phyloP scores from a whole-genome alignment of 495 filamentous ascomycete genomes.

The Podospora conica region DNA sequence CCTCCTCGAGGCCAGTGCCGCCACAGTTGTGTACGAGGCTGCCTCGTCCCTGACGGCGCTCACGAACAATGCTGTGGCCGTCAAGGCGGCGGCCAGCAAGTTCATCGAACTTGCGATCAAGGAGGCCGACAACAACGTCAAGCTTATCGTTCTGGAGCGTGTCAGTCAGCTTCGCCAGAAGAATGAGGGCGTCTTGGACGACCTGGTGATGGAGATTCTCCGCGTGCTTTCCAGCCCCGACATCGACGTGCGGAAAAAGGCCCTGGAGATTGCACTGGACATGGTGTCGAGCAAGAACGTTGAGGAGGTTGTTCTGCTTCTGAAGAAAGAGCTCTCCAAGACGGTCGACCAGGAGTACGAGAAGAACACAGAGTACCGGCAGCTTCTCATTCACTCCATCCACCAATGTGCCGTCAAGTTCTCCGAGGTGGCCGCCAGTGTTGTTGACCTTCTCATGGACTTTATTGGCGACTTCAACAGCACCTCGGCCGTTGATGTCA shows the following conservation, averaged over 20 bases:
- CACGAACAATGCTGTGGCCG: slow-evolving; percentile 93
- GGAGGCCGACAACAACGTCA: slow-evolving; percentile 98
- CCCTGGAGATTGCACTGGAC: slow-evolving; percentile 83
- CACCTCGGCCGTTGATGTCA: slow-evolving; percentile 93
- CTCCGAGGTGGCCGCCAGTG: slow-evolving; percentile 93
- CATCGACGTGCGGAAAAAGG: slow-evolving; percentile 91
- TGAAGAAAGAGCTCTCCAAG: slow-evolving; percentile 97
- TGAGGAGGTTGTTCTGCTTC: slow-evolving; percentile 89
- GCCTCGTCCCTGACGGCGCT: slow-evolving; percentile 94
- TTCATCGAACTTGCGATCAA: slow-evolving; percentile 96
- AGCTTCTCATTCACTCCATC: slow-evolving; percentile 91
- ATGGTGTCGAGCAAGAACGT: slow-evolving; percentile 99
- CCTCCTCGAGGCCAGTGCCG: slow-evolving; percentile 84
- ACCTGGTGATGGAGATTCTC: slow-evolving; percentile 96
- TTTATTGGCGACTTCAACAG: slow-evolving; percentile 99
- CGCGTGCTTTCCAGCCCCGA: slow-evolving; percentile 95
- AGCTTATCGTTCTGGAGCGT: slow-evolving; percentile 92
- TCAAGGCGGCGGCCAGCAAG: slow-evolving; percentile 92
- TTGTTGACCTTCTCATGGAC: slow-evolving; percentile 97
- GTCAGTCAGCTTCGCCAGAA: slow-evolving; percentile 86
- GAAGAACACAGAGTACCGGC: slow-evolving; percentile 96
- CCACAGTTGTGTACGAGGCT: slow-evolving; percentile 96
- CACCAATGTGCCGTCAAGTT: slow-evolving; percentile 98
- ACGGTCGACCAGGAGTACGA: slow-evolving; percentile 98
- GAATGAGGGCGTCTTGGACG: slow-evolving; percentile 90